Evolutionary conservation across 2,329 filamentous ascomycete species (phyloP), one percentile per base, ranked within the genome.

Genomic region (Nigrospora oryzae): DNA sequence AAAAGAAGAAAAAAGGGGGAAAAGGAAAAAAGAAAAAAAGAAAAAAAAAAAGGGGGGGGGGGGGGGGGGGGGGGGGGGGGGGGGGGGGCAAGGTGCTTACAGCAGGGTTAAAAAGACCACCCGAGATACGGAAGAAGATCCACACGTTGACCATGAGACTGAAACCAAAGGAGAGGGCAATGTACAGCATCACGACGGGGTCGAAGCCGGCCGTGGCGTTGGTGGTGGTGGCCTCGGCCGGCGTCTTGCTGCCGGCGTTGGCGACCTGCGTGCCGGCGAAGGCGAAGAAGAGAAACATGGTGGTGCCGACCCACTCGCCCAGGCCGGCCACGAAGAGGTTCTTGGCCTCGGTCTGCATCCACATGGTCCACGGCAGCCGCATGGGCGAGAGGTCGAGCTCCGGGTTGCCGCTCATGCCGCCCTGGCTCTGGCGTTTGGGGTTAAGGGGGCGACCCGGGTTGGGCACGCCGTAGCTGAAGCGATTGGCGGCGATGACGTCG

Each of bases 331-430:
- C 54, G 45, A 65, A 61, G 56, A 65, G 61, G 55, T 73, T 68
- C 59, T 71, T 72, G 47, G 69, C 51, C 41, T 62, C 53, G n/a
- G 64, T 68, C 53, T 71, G 65, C 69, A 72, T 71, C 69, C 68
- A 71, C 38, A 67, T 60, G 5, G 63, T 66, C 56, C 66, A 62
- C 3, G 69, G 69, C 19, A 72, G 56, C 28, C 68, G 62, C 58
- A 71, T 43, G 2, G 40, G 58, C 11, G 44, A 42, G 16, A 46
- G 40, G n/a, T 44, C 39, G 14, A 35, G 32, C 6, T 38, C 42
- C n/a, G 14, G 11, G 14, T 23, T n/a, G 14, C 28, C 40, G 23
- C 36, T 33, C 11, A 11, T 34, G 23, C 23, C 30, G 16, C 23
- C 33, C 11, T 31, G 32, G 33, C 40, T 41, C n/a, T 31, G 16